Percentiles rank a stretch among this genome's conserved stretches.
These are phyloP conservation scores for Harrya chromipes DNA, from an alignment of 768 basidiomycete genomes.

Conservation along the genomic window DNA sequence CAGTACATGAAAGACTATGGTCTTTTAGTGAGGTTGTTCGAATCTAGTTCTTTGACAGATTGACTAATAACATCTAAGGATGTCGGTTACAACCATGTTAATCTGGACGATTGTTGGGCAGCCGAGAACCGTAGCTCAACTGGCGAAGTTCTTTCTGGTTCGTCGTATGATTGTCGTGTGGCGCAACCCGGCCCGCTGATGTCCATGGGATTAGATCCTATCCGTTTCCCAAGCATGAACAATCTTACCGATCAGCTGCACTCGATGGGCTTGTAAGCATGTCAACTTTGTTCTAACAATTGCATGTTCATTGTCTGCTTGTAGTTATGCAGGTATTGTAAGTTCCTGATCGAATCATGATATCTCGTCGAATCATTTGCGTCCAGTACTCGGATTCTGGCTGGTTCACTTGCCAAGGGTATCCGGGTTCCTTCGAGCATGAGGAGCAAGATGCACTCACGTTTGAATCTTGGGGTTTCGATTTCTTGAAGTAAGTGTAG, in stretches of 20 bases:
- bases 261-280: conserved; percentile 50
- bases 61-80: conserved; percentile 35
- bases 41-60: background rate
- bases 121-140: conserved; percentile 47
- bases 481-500: conserved; percentile 53
- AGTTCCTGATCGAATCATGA: conserved; percentile 13
- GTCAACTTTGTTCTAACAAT: background rate
- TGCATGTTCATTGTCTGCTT: conserved; percentile 3
- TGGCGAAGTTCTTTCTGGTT: conserved; percentile 56
- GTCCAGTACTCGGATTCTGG: conserved; percentile 62
- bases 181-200: background rate
- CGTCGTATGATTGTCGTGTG: conserved; percentile 9
- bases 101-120: conserved; percentile 64
- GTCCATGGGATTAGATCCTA: conserved; percentile 35
- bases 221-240: conserved; percentile 56
- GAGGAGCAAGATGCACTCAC: conserved; percentile 57
- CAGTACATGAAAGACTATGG: conserved; percentile 50
- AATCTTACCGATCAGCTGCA: conserved; percentile 53
- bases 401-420: conserved; percentile 61
- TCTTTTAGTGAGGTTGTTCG: conserved; percentile 36
- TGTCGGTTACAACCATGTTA: conserved; percentile 55
- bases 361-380: background rate
- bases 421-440: conserved; percentile 60
- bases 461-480: conserved; percentile 63
- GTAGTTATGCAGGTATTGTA: conserved; percentile 60